Conservation (phyloP, 2,329 filamentous ascomycete genomes). For the Pezicula rhizophila region DNA sequence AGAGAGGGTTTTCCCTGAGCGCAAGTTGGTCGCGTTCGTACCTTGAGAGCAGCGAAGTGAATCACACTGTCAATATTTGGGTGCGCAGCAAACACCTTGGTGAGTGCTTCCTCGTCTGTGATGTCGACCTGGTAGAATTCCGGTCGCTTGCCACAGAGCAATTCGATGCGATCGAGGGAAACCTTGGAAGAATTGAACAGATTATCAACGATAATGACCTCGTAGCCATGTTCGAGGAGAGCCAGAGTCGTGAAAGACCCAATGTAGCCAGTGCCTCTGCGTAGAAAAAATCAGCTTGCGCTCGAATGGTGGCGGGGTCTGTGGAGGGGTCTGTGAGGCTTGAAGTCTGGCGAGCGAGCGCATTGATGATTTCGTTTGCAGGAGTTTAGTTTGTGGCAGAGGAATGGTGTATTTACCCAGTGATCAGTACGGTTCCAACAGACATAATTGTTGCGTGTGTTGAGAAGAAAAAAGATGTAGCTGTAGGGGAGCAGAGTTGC, state of each 20-base stretch:
- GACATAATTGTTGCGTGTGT: conserved; percentile 49
- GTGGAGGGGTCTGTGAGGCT: neutral
- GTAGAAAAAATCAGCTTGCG: conserved; percentile 18
- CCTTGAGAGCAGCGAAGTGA: conserved; percentile 97
- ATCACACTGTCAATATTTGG: conserved; percentile 96
- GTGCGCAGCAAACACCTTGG: conserved; percentile 82
- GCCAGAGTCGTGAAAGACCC: conserved; percentile 93
- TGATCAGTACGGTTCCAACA: conserved; percentile 83
- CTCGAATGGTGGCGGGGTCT: conserved; percentile 9
- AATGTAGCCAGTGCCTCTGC: conserved; percentile 96
- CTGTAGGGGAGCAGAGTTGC: conserved; percentile 5
- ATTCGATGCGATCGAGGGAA: conserved; percentile 88
- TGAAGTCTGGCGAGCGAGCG: neutral
- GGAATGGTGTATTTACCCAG: conserved; percentile 61
- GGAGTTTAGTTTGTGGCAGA: neutral
- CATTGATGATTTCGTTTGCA: neutral
- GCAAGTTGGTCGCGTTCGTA: conserved; percentile 29
- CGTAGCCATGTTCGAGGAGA: conserved; percentile 88
- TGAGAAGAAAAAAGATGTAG: conserved; percentile 9
- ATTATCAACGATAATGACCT: conserved; percentile 94
- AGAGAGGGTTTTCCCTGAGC: neutral
- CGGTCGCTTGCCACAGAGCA: conserved; percentile 83
- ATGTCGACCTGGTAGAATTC: conserved; percentile 82
- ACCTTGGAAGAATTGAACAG: conserved; percentile 95
- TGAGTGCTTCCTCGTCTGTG: conserved; percentile 75